Percentiles rank a stretch among this genome's conserved stretches.
Conservation (phyloP, 495 filamentous ascomycete species). For the Bombardia bombarda region DNA sequence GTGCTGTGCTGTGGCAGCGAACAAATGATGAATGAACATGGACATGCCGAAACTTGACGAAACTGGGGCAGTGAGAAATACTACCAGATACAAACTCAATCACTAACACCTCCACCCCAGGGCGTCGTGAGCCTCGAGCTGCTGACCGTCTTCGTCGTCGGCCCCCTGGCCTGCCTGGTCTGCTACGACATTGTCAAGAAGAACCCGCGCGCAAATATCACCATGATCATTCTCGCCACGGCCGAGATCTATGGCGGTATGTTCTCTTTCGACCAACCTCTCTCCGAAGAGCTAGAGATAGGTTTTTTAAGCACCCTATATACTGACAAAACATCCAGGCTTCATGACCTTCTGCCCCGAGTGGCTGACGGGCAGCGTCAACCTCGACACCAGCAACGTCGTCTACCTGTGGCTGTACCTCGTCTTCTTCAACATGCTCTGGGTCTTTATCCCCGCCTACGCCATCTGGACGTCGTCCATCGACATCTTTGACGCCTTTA, state of each 20-base stretch:
- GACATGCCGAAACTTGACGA: too few relatives aligned
- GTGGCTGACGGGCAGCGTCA: constrained; percentile 71
- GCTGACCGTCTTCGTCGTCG: constrained; percentile 73
- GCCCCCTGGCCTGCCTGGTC: constrained; percentile 61
- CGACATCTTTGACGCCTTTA: constrained; percentile 53
- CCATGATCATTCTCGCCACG: constrained; percentile 71
- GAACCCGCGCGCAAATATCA: constrained; percentile 56
- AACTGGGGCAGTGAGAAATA: too few relatives aligned
- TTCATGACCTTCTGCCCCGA: constrained; percentile 97
- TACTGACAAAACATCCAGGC: too few relatives aligned
- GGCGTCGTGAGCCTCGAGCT: constrained; percentile 76
- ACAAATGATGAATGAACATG: too few relatives aligned
- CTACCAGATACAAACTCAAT: too few relatives aligned
- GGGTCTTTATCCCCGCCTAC: constrained; percentile 77
- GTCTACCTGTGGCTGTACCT: constrained; percentile 88
- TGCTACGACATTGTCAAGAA: constrained; percentile 56
- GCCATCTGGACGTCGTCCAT: constrained; percentile 59
- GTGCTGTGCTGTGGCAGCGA: too few relatives aligned
- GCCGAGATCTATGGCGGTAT: constrained; percentile 86
- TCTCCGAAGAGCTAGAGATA: too few relatives aligned
- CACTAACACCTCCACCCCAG: constrained; percentile 11
- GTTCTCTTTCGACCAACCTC: neutral
- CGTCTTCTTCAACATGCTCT: constrained; percentile 85
- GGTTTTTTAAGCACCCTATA: too few relatives aligned
- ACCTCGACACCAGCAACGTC: constrained; percentile 71